phyloP scores from a whole-genome alignment of 2,329 filamentous ascomycete genomes.

The Microdochium bolleyi region DNA sequence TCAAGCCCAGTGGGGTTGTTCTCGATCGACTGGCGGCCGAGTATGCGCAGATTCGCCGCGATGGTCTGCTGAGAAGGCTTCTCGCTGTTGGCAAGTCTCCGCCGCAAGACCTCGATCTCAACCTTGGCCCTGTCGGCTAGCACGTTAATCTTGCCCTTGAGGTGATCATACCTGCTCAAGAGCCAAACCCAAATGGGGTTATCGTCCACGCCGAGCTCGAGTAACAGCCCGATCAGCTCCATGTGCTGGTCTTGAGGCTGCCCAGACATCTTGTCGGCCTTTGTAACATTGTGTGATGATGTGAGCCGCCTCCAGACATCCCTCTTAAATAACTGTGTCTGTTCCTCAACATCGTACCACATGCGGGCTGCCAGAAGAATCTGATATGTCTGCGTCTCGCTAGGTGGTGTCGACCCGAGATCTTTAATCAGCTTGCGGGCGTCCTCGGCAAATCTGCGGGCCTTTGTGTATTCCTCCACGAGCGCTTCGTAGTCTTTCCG shows the following conservation, averaged over 20 bases:
- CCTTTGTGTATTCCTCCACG: constrained; percentile 77
- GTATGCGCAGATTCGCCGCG: constrained; percentile 67
- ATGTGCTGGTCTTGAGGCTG: constrained; percentile 75
- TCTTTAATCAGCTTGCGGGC: constrained; percentile 60
- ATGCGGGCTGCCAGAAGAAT: constrained; percentile 84
- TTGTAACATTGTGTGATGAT: constrained; percentile 51
- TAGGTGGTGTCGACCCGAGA: constrained; percentile 47
- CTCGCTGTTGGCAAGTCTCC: constrained; percentile 67
- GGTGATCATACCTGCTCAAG: constrained; percentile 76
- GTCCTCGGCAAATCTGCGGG: constrained; percentile 74
- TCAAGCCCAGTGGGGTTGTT: constrained; percentile 62
- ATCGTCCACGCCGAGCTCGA: constrained; percentile 92
- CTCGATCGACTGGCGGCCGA: constrained; percentile 59
- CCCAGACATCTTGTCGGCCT: constrained; percentile 38
- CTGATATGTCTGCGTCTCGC: constrained; percentile 75
- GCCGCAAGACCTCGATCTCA: constrained; percentile 84
- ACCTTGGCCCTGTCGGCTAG: constrained; percentile 81
- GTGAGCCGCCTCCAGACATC: constrained; percentile 81
- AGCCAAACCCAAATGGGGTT: constrained; percentile 98
- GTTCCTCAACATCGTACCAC: constrained; percentile 89
- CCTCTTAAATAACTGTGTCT: constrained; percentile 79
- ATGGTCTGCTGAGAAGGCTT: constrained; percentile 62
- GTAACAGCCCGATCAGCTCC: constrained; percentile 77
- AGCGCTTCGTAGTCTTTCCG: constrained; percentile 84
- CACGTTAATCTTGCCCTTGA: constrained; percentile 76